Conservation (phyloP, 164 flowering plant genomes). For the Macadamia integrifolia region DNA sequence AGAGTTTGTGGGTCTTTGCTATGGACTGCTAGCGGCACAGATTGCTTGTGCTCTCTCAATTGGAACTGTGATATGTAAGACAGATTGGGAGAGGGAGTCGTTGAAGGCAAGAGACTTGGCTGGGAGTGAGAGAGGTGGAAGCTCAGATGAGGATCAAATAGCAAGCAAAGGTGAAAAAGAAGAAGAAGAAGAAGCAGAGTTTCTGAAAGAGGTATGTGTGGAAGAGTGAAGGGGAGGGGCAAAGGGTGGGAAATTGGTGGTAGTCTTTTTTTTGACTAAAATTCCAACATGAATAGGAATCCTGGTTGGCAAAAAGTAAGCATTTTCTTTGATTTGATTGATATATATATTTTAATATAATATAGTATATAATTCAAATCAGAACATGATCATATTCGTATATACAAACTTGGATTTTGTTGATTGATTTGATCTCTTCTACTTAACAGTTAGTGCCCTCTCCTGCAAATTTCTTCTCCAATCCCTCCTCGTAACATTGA, state of each 20-base stretch:
- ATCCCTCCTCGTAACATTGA: too few relatives aligned
- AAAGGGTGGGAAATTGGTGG: neutral
- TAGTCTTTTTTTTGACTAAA: too few relatives aligned
- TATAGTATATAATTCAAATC: too few relatives aligned
- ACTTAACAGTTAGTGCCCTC: too few relatives aligned
- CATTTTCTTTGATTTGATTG: too few relatives aligned
- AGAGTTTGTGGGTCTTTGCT: conserved; percentile 80
- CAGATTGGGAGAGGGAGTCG: conserved; percentile 79
- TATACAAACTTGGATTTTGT: too few relatives aligned
- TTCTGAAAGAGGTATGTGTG: conserved; percentile 13
- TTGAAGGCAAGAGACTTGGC: conserved; percentile 57
- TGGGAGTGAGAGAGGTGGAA: conserved; percentile 21
- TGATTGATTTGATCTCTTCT: too few relatives aligned
- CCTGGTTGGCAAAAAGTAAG: too few relatives aligned
- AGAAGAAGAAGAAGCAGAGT: conserved; percentile 26
- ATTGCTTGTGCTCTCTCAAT: conserved; percentile 58
- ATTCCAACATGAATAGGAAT: too few relatives aligned
- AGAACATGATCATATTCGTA: too few relatives aligned
- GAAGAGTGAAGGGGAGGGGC: conserved; percentile 13
- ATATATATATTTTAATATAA: too few relatives aligned
- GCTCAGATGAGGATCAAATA: conserved; percentile 8
- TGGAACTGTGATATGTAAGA: conserved; percentile 45
- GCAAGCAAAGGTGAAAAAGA: conserved; percentile 14
- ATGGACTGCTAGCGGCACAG: conserved; percentile 88
- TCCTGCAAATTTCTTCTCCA: too few relatives aligned